phyloP scores from a whole-genome alignment of 2,329 filamentous ascomycete species.

The Pseudocercospora fuligena region DNA sequence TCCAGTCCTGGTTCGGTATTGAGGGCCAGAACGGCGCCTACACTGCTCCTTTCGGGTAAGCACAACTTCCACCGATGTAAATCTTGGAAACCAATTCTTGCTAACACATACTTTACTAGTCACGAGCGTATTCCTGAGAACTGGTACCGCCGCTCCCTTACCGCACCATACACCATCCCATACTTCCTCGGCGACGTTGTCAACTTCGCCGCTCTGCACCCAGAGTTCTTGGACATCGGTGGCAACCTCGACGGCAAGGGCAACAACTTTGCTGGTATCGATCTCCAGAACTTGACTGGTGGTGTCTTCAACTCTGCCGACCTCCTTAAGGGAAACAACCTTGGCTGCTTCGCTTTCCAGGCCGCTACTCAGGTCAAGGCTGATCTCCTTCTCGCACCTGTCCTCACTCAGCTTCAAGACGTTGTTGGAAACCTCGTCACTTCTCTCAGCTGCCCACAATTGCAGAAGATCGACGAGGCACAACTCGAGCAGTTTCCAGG shows the following conservation, averaged over 20 bases:
- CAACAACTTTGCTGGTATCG: slow-evolving; percentile 44
- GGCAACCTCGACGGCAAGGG: slow-evolving; percentile 44
- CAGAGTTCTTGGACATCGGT: slow-evolving; percentile 41
- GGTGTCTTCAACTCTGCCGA: slow-evolving; percentile 48
- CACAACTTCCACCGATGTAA: too few species aligned
- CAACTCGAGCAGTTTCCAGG: slow-evolving; percentile 38
- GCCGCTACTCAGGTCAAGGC: slow-evolving; percentile 42
- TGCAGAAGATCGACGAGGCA: slow-evolving; percentile 35
- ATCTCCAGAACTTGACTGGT: slow-evolving; percentile 44
- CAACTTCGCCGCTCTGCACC: slow-evolving; percentile 34
- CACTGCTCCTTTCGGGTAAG: too few species aligned
- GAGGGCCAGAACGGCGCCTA: too few species aligned
- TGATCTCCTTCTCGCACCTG: slow-evolving; percentile 29
- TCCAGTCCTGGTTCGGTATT: too few species aligned
- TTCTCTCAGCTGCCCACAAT: slow-evolving; percentile 35
- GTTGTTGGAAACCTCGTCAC: slow-evolving; percentile 24
- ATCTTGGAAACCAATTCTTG: too few species aligned
- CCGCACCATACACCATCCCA: slow-evolving; percentile 41
- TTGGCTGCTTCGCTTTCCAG: slow-evolving; percentile 44
- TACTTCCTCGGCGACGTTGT: slow-evolving; percentile 35
- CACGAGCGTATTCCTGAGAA: slow-evolving; percentile 28
- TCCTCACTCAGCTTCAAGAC: slow-evolving; percentile 21
- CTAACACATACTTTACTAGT: too few species aligned
- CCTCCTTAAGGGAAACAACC: slow-evolving; percentile 41
- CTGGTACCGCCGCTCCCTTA: slow-evolving; percentile 38